Percentiles rank a stretch among this genome's conserved stretches.
These are phyloP conservation scores for Trichoderma reesei DNA, from an alignment of 495 filamentous ascomycete species.

Conservation along the genomic window DNA sequence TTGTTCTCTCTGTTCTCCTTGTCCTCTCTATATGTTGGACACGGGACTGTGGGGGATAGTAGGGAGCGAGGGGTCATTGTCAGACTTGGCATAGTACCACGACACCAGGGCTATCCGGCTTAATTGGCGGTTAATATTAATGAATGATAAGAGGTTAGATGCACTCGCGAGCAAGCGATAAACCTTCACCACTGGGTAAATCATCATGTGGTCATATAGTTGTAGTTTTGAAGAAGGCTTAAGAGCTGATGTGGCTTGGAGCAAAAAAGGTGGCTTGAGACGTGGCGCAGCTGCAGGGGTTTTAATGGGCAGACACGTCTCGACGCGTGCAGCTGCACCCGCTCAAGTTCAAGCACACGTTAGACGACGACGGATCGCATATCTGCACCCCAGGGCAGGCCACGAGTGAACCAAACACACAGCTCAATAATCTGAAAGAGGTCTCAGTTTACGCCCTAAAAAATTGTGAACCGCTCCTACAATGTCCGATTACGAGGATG, in stretches of 20 bases:
- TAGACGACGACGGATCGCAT: not conserved
- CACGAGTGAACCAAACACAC: not conserved
- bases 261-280: not conserved
- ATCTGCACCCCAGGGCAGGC: not conserved
- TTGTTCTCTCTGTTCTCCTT: not conserved
- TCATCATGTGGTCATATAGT: too few relatives aligned
- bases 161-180: too few relatives aligned
- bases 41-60: not conserved
- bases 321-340: not conserved
- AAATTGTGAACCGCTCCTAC: conserved; percentile 6
- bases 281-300: conserved; percentile 1
- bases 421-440: not conserved
- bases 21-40: not conserved
- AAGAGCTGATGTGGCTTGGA: too few relatives aligned
- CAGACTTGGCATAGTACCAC: not conserved
- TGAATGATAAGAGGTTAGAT: too few relatives aligned
- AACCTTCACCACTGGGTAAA: too few relatives aligned
- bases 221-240: too few relatives aligned
- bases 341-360: too few relatives aligned
- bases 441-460: not conserved
- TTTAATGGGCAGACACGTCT: conserved; percentile 9
- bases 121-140: too few relatives aligned
- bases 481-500: conserved; percentile 91
- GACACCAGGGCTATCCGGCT: not conserved
- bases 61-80: not conserved